Evolutionary conservation across 148 eudicot species (phyloP).

Genomic region (Euryodendron excelsum): DNA sequence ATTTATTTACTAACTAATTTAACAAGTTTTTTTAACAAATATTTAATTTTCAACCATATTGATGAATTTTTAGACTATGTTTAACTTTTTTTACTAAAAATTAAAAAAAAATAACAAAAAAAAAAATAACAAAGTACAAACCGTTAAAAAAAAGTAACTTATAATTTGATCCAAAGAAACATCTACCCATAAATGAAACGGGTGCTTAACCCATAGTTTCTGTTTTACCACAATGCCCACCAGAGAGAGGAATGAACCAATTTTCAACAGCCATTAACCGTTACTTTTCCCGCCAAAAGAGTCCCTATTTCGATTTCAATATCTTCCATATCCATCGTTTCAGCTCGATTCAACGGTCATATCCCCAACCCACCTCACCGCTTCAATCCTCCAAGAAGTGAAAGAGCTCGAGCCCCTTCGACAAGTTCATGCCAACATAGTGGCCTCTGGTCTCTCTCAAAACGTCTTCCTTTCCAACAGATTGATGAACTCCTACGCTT

Average conservation of each 20-base stretch:
- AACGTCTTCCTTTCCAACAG: slow-evolving; percentile 39
- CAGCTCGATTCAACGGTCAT: not conserved
- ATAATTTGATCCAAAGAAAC: too few species aligned
- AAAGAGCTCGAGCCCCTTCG: slow-evolving; percentile 25
- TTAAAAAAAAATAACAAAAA: too few species aligned
- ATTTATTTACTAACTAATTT: too few species aligned
- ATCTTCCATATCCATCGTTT: not conserved
- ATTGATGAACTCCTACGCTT: slow-evolving; percentile 41
- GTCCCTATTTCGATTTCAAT: not conserved
- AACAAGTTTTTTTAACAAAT: too few species aligned
- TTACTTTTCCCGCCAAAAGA: slow-evolving; percentile 16
- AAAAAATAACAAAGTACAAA: too few species aligned
- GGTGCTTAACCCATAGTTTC: too few species aligned
- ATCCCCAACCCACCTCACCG: slow-evolving; percentile 7
- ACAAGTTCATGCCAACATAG: slow-evolving; percentile 43
- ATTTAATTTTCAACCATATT: too few species aligned
- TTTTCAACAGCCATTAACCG: not conserved
- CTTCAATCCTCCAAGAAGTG: slow-evolving; percentile 34
- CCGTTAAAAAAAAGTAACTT: too few species aligned
- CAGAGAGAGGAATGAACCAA: not conserved
- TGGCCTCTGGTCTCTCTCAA: slow-evolving; percentile 33
- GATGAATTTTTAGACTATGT: too few species aligned
- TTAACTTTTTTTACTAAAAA: too few species aligned
- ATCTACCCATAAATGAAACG: too few species aligned
- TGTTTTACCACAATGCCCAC: too few species aligned